Base-by-base conservation (phyloP, 1,284 basidiomycete species). In the Tremellales sp. region DNA sequence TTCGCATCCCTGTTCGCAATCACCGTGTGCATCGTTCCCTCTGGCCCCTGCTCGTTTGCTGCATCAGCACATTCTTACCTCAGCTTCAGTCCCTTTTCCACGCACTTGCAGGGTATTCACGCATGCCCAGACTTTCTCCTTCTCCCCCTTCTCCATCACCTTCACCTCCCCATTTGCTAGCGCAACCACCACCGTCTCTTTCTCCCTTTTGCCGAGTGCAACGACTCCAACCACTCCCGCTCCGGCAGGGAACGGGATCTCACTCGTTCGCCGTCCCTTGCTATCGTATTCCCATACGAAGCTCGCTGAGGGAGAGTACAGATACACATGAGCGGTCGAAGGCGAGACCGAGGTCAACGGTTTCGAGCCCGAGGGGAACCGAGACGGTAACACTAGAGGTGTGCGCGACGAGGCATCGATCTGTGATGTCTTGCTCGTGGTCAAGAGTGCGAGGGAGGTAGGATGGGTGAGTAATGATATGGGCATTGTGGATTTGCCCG, bases 271-370 rank as follows among this genome's bases (percentile, higher is more conserved):
- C 18, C 56, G 32, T 9, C 58, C 58, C 3, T 36, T n/a, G 5
- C 12, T 10, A 29, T 60, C 58, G 24, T 58, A 60, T 40, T 60
- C 56, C 58, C 58, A 60, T 8, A 56, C 47, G 1, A 50, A 27
- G 4, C 41, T 18, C 8, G 22, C 14, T 2, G 7, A 10, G 19
- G 9, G n/a, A 24, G 45, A 33, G 21, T 43, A 58, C 3, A 60
- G 22, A 29, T 47, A 60, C 1, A 46, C 42, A 43, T 48, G 34
- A 14, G 48, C 51, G 4, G 18, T 18, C 8, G 24, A 39, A 0
- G 42, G 34, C 10, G 51, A 41, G 16, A 40, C 18, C 1, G 52
- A 42, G 3, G 50, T 40, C 18, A 32, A 44, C 21, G 53, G 55
- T 10, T 18, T 3, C 1, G n/a, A 22, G 18, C 19, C 13, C 5